Conservation (phyloP, 2,329 filamentous ascomycete genomes). For the Fusarium newnesense region DNA sequence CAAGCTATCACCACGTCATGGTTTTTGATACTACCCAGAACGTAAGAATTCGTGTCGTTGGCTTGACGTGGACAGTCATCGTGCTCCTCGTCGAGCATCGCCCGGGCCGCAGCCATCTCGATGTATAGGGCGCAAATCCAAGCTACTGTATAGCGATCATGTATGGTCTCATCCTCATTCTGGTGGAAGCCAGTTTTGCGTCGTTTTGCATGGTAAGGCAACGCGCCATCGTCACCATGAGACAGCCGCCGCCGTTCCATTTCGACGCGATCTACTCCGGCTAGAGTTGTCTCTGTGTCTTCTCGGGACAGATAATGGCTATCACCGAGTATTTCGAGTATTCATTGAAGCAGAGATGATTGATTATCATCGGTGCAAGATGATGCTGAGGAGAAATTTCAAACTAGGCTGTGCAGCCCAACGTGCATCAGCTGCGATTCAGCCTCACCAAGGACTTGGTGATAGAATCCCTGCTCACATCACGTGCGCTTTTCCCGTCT, state of each 20-base stretch:
- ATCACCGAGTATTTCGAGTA: rapidly evolving
- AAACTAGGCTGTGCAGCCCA: not conserved
- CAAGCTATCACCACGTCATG: slow-evolving; percentile 46
- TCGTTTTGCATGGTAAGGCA: not conserved
- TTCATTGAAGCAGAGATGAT: rapidly evolving
- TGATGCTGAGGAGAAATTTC: not conserved
- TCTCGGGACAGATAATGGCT: rapidly evolving
- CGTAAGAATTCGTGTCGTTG: slow-evolving; percentile 36
- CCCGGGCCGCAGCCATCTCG: slow-evolving; percentile 42
- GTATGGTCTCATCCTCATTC: rapidly evolving
- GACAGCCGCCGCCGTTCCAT: not conserved
- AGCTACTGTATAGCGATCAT: slow-evolving; percentile 36
- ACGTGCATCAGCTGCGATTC: not conserved
- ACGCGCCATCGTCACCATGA: rapidly evolving
- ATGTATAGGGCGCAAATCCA: slow-evolving; percentile 46
- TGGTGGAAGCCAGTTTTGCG: rapidly evolving
- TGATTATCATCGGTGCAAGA: rapidly evolving
- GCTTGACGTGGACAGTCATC: rapidly evolving
- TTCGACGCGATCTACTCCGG: rapidly evolving
- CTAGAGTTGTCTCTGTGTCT: rapidly evolving
- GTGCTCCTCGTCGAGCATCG: slow-evolving; percentile 44
- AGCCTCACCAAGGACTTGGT: not conserved
- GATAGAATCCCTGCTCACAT: not conserved
- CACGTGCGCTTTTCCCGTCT: rapidly evolving
- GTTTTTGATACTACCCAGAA: slow-evolving; percentile 15